Conservation (phyloP, 2,329 filamentous ascomycete genomes). For the Fusarium nanum region DNA sequence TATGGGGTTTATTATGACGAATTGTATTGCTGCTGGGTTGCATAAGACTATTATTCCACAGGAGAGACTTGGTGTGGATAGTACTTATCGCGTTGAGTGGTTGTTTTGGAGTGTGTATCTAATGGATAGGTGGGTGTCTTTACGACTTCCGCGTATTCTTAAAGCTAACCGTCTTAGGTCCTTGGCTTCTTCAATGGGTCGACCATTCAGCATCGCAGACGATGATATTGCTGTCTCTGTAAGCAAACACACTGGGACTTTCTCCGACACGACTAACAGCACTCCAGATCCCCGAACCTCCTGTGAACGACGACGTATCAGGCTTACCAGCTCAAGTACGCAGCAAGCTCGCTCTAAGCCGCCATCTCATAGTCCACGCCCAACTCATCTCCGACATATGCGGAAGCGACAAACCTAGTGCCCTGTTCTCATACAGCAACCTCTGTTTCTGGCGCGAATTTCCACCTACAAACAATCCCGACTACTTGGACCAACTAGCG, state of each 20-base stretch:
- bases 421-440: constrained; percentile 17
- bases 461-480: background rate
- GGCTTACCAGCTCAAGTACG: accelerated
- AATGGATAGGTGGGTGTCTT: constrained; percentile 5
- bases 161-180: background rate
- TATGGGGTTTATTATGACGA: constrained; percentile 18
- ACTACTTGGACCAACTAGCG: constrained; percentile 12
- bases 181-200: background rate
- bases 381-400: constrained; percentile 16
- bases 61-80: background rate
- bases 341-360: constrained; percentile 9
- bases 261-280: background rate
- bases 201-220: constrained; percentile 10
- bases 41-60: background rate
- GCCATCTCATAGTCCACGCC: constrained; percentile 2
- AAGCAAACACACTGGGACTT: accelerated
- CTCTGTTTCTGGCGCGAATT: constrained; percentile 30
- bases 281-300: background rate
- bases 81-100: constrained; percentile 7
- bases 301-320: background rate
- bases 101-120: constrained; percentile 29
- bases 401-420: accelerated
- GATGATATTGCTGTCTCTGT: constrained; percentile 12
- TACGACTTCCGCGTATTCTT: no score
- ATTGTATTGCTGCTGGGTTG: constrained; percentile 11